A percentile compares a stretch with the other conserved stretches of the same genome.
Evolutionary conservation across 805 yeast species (phyloP).

Genomic region (Candida koratica): DNA sequence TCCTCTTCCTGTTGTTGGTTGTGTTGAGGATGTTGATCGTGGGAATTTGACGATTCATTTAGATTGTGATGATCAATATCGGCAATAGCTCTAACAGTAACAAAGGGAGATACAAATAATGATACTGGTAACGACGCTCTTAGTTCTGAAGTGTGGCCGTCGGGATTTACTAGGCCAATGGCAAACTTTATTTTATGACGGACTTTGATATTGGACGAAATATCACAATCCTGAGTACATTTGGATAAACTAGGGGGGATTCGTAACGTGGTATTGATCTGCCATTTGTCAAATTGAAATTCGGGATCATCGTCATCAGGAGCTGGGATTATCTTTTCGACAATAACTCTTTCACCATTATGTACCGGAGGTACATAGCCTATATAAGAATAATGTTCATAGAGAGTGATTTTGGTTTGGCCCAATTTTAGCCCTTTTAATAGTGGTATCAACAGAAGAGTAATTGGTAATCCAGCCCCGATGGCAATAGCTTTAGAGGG

Average conservation of each 20-base stretch:
- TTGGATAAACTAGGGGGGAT: constrained; percentile 71
- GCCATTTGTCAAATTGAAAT: constrained; percentile 63
- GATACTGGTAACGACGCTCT: constrained; percentile 85
- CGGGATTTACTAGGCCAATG: constrained; percentile 76
- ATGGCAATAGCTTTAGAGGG: constrained; percentile 89
- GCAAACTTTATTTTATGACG: constrained; percentile 84
- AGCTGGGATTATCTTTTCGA: constrained; percentile 43
- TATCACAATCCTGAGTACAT: constrained; percentile 84
- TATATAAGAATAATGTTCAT: constrained; percentile 63
- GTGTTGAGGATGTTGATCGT: constrained; percentile 3
- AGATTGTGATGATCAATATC: constrained; percentile 9
- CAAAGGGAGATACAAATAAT: constrained; percentile 75
- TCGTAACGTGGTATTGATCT: constrained; percentile 52
- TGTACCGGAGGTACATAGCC: constrained; percentile 56
- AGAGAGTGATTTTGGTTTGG: constrained; percentile 59
- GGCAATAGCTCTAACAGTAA: constrained; percentile 55
- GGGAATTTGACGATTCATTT: constrained; percentile 4
- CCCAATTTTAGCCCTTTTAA: constrained; percentile 79
- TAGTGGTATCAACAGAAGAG: constrained; percentile 71
- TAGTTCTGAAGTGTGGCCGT: constrained; percentile 88
- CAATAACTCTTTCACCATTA: constrained; percentile 58
- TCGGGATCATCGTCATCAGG: constrained; percentile 43
- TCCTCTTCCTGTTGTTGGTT: constrained; percentile 25
- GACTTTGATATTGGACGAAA: constrained; percentile 67
- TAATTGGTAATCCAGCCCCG: constrained; percentile 72